Percentiles rank a stretch among this genome's conserved stretches.
Evolutionary conservation across 1,139 yeast species (phyloP).

Genomic region (Pneumocystis oryctolagi): DNA sequence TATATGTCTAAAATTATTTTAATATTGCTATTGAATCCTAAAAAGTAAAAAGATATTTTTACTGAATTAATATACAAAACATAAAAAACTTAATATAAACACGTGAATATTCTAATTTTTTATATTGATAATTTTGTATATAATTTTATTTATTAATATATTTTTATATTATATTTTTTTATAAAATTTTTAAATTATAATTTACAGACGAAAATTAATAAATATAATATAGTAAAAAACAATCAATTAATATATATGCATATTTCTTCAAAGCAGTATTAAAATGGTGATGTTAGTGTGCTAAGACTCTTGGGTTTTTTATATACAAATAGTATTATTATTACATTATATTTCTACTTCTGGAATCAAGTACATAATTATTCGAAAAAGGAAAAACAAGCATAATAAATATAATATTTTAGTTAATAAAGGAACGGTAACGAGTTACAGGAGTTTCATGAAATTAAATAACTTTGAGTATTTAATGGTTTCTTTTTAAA

Average conservation of each 20-base stretch:
- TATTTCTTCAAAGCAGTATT: not conserved
- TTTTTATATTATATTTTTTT: not conserved
- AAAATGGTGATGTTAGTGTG: not conserved
- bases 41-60: not conserved
- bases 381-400: not conserved
- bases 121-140: not conserved
- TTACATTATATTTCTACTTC: not conserved
- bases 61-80: not conserved
- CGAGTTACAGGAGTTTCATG: not conserved
- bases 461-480: not conserved
- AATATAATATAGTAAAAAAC: not conserved
- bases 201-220: not conserved
- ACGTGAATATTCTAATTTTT: not conserved
- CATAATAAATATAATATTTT: not conserved
- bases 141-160: not conserved
- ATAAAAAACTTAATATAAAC: not conserved
- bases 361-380: not conserved
- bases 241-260: not conserved
- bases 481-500: not conserved
- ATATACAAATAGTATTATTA: not conserved
- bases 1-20: not conserved
- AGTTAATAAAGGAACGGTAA: not conserved
- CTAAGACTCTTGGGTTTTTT: not conserved
- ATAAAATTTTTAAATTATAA: not conserved
- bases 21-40: not conserved